Evolutionary conservation across 768 basidiomycete genomes (phyloP), one percentile per base, ranked within the genome.

Genomic region (Tulasnella sp.): DNA sequence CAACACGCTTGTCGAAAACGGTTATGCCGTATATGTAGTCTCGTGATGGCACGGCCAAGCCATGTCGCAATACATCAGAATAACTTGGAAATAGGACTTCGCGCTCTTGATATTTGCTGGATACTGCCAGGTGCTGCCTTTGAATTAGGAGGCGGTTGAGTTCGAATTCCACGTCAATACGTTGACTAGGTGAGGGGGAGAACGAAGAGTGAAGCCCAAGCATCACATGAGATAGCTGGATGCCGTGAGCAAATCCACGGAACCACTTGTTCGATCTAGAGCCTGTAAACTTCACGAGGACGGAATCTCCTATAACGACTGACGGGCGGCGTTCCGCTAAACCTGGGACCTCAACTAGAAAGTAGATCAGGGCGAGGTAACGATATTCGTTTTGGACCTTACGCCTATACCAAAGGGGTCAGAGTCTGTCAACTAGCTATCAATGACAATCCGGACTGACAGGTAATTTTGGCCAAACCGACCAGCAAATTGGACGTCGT

Each of bases 291-390:
- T 52, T 8, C 16, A 77, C 76, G 31, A 48, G 52, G 2, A 77
- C 56, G 34, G 48, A 56, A 19, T 77, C 76, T 12, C 56, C 76
- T 18, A 77, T 87, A 19, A 91, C 85, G 19, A 91, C 89, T 27
- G 88, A 89, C 0, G 90, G 91, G 4, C 90, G 86, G 72, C 88
- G 88, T 84, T 91, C 90, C 2, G 88, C 89, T 0, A 91, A 84
- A 5, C 90, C 90, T 40, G 88, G 86, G 14, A 92, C 90, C 42
- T 85, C 79, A 9, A 91, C 84, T 36, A 90, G 91, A 52, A 7
- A 19, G 14, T 71, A 1, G 19, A 44, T 73, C 72, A 38, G 38
- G 27, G 72, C 18, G 19, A 72, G 7, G 16, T 73, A 18, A 36
- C n/a, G 16, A 14, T 14, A 6, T 16, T 39, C 12, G 12, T 4